Evolutionary conservation across 495 filamentous ascomycete species (phyloP).

Genomic region (Hypoxylon fuscum): DNA sequence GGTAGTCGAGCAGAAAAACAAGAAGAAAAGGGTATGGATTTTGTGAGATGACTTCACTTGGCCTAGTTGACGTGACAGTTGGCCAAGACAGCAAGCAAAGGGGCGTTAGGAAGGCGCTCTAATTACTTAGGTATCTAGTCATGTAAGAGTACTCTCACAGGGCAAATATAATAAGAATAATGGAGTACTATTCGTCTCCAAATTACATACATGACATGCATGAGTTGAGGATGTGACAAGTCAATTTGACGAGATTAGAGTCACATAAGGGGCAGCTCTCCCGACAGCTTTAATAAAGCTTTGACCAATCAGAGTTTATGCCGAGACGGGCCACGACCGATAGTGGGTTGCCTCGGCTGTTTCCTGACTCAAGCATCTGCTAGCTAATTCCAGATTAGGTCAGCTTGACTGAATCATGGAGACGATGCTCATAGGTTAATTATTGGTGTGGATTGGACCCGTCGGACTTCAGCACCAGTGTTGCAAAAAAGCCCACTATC

Average conservation of each 20-base stretch:
- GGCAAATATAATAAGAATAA: too few relatives aligned
- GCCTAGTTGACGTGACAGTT: background rate
- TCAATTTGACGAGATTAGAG: too few relatives aligned
- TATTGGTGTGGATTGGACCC: too few relatives aligned
- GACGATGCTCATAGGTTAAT: constrained; percentile 4
- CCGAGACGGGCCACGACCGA: background rate
- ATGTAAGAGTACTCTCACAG: too few relatives aligned
- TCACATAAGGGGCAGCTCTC: too few relatives aligned
- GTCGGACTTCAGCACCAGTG: too few relatives aligned
- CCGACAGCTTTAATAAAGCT: too few relatives aligned
- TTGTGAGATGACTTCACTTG: background rate
- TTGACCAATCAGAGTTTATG: constrained; percentile 9
- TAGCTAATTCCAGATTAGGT: constrained; percentile 5
- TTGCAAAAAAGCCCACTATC: too few relatives aligned
- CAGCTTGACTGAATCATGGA: constrained; percentile 15
- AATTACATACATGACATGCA: too few relatives aligned
- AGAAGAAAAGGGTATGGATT: background rate
- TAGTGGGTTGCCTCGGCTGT: constrained; percentile 3
- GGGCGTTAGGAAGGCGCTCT: background rate
- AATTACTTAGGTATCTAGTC: too few relatives aligned
- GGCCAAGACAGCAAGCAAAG: background rate
- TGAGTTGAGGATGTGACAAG: too few relatives aligned
- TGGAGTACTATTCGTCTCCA: too few relatives aligned
- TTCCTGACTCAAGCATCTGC: constrained; percentile 18
- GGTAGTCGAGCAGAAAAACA: constrained; percentile 1